Conservation (phyloP, 1,139 yeast genomes). For the Blastobotrys illinoisensis region DNA sequence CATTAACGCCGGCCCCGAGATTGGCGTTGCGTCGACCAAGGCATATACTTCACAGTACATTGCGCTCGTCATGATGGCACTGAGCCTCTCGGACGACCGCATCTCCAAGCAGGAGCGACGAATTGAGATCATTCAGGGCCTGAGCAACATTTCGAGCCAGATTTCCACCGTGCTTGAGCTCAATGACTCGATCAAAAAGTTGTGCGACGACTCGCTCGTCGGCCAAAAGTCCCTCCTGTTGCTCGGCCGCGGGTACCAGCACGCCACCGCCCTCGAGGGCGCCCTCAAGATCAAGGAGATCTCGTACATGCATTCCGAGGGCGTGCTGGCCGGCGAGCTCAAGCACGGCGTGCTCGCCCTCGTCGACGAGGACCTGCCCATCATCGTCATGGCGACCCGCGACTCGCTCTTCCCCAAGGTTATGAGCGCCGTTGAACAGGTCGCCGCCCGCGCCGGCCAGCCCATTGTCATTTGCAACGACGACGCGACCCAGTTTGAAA, state of each 20-base stretch:
- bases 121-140: conserved; percentile 78
- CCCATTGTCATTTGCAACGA: conserved; percentile 92
- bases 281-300: conserved; percentile 97
- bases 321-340: conserved; percentile 97
- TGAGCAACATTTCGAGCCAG: conserved; percentile 79
- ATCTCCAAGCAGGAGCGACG: conserved; percentile 74
- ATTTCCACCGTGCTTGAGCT: conserved; percentile 70
- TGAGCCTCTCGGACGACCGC: conserved; percentile 87
- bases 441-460: conserved; percentile 93
- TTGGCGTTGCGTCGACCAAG: conserved; percentile 99
- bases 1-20: conserved; percentile 98
- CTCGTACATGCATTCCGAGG: conserved; percentile 98
- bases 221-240: conserved; percentile 82
- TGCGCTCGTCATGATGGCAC: conserved; percentile 95
- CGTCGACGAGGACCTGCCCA: conserved; percentile 90
- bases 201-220: conserved; percentile 68
- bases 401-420: conserved; percentile 96
- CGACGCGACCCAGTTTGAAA: conserved; percentile 51
- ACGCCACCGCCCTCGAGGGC: conserved; percentile 96
- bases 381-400: conserved; percentile 94
- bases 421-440: conserved; percentile 94
- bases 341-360: conserved; percentile 98
- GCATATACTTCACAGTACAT: conserved; percentile 98
- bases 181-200: conserved; percentile 65
- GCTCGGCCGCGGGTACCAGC: conserved; percentile 96